phyloP scores from a whole-genome alignment of 192 early-diverging fungal genomes.

The Obelidium mucronatum region DNA sequence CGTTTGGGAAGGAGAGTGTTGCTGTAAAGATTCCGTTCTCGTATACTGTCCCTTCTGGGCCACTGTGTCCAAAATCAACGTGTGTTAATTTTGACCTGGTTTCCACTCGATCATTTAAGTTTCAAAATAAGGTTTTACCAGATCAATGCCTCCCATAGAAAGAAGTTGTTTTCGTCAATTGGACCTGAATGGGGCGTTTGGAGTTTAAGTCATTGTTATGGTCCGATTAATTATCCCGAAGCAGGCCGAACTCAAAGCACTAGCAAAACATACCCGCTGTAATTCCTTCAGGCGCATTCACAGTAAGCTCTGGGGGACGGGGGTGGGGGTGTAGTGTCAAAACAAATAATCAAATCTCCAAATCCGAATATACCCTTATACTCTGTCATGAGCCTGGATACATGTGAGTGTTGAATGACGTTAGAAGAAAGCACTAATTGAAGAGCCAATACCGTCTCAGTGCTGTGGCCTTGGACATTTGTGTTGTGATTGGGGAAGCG shows the following conservation, averaged over 20 bases:
- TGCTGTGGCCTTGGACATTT: conserved; percentile 25
- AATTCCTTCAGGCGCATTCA: conserved; percentile 40
- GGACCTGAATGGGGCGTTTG: background rate
- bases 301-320: conserved; percentile 28
- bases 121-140: conserved; percentile 57
- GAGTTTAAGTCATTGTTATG: too few relatives aligned
- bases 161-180: conserved; percentile 64
- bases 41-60: conserved; percentile 92
- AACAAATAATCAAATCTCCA: background rate
- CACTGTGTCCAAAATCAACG: conserved; percentile 54
- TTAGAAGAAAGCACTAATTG: too few relatives aligned
- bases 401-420: too few relatives aligned
- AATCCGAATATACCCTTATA: conserved; percentile 24
- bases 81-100: conserved; percentile 23
- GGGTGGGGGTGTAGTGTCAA: background rate
- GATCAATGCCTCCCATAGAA: conserved; percentile 89
- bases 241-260: too few relatives aligned
- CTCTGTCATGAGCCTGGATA: conserved; percentile 45
- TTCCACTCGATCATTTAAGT: background rate
- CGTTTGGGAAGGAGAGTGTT: conserved; percentile 76
- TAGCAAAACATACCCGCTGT: conserved; percentile 20
- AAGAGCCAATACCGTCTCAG: too few relatives aligned
- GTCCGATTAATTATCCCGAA: too few relatives aligned
- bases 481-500: background rate
- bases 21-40: conserved; percentile 96